Base-by-base conservation (phyloP, 345 rosid genomes). In the Moricandia moricandioides region DNA sequence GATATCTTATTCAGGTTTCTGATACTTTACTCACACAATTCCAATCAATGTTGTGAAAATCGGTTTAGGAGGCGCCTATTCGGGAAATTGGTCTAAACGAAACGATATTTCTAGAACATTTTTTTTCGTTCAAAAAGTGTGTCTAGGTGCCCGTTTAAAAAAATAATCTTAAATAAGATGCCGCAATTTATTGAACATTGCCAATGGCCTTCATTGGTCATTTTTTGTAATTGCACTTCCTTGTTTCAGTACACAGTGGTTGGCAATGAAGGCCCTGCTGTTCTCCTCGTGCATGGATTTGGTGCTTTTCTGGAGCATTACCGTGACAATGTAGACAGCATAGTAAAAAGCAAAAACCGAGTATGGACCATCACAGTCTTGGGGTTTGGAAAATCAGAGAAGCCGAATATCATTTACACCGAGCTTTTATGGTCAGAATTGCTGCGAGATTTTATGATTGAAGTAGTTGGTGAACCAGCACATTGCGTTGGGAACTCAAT, bases 381-480 rank as follows among this genome's bases (percentile, higher is more conserved):
- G 66, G 97, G 98, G 37, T 93, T 93, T 83, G 97, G 98, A 78
- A 88, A 84, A 82, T 93, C 98, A 69, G 97, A 93, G 63, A 93
- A 93, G 83, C 97, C 98, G 40, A 91, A 88, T 79, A 70, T 85
- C 70, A 83, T 88, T 18, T 91, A 93, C 80, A 91, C 92, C 8
- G 98, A 93, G 84, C 88, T 86, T 40, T 65, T 89, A 76, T 93
- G 97, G 98, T 89, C 96, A 62, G 92, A 91, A 83, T 35, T 93
- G 78, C 78, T 93, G 68, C 87, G 92, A 78, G 98, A 93, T 80
- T 91, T 93, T 79, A 78, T 89, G 51, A 72, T 82, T 73, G 96
- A 88, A 79, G 87, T 89, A 60, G 91, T 91, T 11, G 85, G 88
- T 6, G 97, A 93, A 80, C 92, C 98, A 12, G 90, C 86, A 56